Percentiles rank a stretch among this genome's conserved stretches.
Evolutionary conservation across 306 rosid species (phyloP).

Genomic region (Comarum palustre): DNA sequence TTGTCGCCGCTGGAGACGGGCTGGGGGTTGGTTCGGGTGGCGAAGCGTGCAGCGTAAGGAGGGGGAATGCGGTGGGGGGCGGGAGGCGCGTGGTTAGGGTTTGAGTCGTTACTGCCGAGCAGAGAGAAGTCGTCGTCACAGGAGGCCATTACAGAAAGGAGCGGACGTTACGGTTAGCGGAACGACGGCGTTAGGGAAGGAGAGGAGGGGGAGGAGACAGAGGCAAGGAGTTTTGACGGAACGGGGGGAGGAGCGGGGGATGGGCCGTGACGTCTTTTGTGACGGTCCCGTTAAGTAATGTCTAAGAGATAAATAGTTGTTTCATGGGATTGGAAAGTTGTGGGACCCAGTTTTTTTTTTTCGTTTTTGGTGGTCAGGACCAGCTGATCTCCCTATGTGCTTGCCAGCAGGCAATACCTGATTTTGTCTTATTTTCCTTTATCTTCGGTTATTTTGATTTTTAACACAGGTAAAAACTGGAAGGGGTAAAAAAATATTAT

Average conservation of each 20-base stretch:
- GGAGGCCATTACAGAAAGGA: slow-evolving; percentile 59
- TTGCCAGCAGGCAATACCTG: no score
- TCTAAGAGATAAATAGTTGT: not conserved
- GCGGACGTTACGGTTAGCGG: slow-evolving; percentile 59
- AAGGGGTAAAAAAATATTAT: no score
- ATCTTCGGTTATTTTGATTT: no score
- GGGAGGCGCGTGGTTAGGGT: slow-evolving; percentile 29
- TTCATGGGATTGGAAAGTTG: not conserved
- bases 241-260: slow-evolving; percentile 13
- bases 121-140: slow-evolving; percentile 94
- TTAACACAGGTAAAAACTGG: no score
- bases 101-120: slow-evolving; percentile 66
- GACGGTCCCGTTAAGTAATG: slow-evolving; percentile 83
- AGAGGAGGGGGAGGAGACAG: slow-evolving; percentile 29
- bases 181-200: slow-evolving; percentile 33
- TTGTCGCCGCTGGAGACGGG: slow-evolving; percentile 15
- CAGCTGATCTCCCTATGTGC: not conserved
- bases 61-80: slow-evolving; percentile 50
- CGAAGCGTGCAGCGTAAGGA: slow-evolving; percentile 53
- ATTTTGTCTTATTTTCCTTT: no score
- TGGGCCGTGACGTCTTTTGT: slow-evolving; percentile 54
- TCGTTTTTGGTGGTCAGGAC: not conserved
- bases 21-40: slow-evolving; percentile 38
- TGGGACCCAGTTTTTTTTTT: not conserved
- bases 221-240: slow-evolving; percentile 55